Evolutionary conservation across 768 basidiomycete species (phyloP), one percentile per base, ranked within the genome.

Genomic region (Macrocybe gigantea): DNA sequence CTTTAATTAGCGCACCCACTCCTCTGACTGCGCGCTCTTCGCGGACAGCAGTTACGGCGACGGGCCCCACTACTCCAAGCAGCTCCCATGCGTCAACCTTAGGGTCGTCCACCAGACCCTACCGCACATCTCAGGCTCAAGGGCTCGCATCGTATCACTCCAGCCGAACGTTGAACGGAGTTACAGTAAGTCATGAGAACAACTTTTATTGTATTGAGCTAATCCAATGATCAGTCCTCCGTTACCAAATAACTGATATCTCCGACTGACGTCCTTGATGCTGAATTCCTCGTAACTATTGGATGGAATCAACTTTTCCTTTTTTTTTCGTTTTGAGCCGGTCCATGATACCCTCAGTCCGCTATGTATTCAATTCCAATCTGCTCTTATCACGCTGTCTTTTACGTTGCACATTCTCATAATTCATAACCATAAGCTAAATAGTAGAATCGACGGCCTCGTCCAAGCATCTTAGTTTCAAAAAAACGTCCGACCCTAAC

Each of bases 1-100:
- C 88, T 5, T 76, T 88, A 59, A 93, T 93, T 53, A 85, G 90
- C 58, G 90, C 88, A 9, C 91, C 91, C 6, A 90, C 91, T 2
- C 89, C 91, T 1, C 72, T 93, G 46, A 85, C 91, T 13, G 88
- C 91, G 49, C 85, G 91, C 41, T 75, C 77, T 9, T 71, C 80
- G 5, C 79, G 85, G 50, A 79, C 77, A 33, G 69, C 71, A 11
- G 66, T 71, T 13, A 52, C 61, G 14, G 75, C 72, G 48, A 77
- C 76, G 32, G 70, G 62, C 11, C 73, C 79, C 38, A 75, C 75
- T 42, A 87, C 85, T 3, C 84, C 85, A 9, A 78, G 70, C 60
- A 72, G 60, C 41, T 68, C 66, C 10, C 80, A 85, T 57, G 56
- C 73, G 31, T 73, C 81, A 37, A 74, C 80, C 5, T 60, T 83